Percentiles rank a stretch among this genome's conserved stretches.
These are phyloP conservation scores for Phialophora verrucosa DNA, from an alignment of 2,329 filamentous ascomycete genomes.

Conservation along the genomic window DNA sequence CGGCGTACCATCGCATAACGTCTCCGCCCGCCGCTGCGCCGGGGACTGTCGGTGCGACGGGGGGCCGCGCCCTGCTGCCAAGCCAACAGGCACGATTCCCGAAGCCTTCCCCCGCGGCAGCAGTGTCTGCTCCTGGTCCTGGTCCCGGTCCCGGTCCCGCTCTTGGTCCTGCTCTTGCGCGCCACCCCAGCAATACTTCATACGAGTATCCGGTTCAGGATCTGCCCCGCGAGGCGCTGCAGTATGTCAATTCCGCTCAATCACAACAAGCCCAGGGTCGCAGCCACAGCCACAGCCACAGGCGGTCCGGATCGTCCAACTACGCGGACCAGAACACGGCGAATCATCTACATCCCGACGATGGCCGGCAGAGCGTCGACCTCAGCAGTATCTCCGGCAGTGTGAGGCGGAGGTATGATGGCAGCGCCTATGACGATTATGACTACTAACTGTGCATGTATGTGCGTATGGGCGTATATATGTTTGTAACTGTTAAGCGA, in stretches of 20 bases:
- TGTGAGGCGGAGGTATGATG: slow-evolving; percentile 43
- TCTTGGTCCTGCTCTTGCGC: slow-evolving; percentile 3
- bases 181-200: slow-evolving; percentile 22
- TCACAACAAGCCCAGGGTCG: not conserved
- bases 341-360: slow-evolving; percentile 38
- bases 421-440: slow-evolving; percentile 39
- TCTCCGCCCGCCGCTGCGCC: slow-evolving; percentile 12
- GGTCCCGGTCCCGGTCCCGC: not conserved
- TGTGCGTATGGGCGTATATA: not conserved
- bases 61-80: slow-evolving; percentile 43
- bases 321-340: slow-evolving; percentile 26
- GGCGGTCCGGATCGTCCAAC: slow-evolving; percentile 16
- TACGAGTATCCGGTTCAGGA: slow-evolving; percentile 27
- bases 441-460: slow-evolving; percentile 27
- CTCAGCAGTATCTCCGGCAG: slow-evolving; percentile 39
- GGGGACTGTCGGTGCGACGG: slow-evolving; percentile 16
- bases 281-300: not conserved
- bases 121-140: not conserved
- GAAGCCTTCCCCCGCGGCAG: not conserved
- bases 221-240: slow-evolving; percentile 26
- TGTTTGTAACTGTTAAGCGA: not conserved
- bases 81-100: slow-evolving; percentile 43
- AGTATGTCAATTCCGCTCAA: slow-evolving; percentile 14
- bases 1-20: slow-evolving; percentile 29
- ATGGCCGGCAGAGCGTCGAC: slow-evolving; percentile 35